Base-by-base conservation (phyloP, 768 basidiomycete species). In the Solioccasus polychromus region DNA sequence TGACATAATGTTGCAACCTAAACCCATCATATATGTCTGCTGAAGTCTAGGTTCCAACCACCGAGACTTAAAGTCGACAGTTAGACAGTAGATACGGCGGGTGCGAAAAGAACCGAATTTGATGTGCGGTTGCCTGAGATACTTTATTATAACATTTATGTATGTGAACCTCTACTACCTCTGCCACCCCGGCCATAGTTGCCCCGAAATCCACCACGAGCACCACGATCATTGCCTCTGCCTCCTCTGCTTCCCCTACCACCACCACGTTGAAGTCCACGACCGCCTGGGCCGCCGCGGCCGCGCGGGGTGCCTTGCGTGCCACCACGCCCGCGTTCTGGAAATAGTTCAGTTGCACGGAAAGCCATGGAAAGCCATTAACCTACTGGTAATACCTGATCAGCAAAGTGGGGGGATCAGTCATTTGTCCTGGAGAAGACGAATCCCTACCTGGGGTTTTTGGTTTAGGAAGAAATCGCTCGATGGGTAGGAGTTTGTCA, bases 401-500 rank as follows among this genome's bases (percentile, higher is more conserved):
- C 1, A 29, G 25, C 3, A 44, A 34, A 39, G 19, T 18, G 31
- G 7, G 18, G 10, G 8, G 20, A 34, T 53, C 40, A 40, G 35
- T 40, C 44, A 42, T 22, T 19, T 44, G 8, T 40, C 15, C 6
- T 32, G 39, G 48, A 28, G 47, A 34, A 42, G 23, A 53, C 22
- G 65, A 73, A 43, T 55, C n/a, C 74, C 77, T 87, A 68, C 87
- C 90, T 47, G 68, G 75, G 17, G 76, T 73, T 74, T 96, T 98
- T 42, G 95, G 94, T 72, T 92, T 97, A 8, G 96, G 96, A 51
- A 99, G 73, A 72, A 99, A 99, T 54, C 96, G 75, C 51, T 99
- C 96, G 43, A 98, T 84, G 8, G 96, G 95, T 31, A 99, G 74
- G 42, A 98, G 79, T 69, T 97, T 98, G 73, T 99, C 96, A n/a